Evolutionary conservation across 345 rosid species (phyloP).

Genomic region (Hirschfeldia incana): DNA sequence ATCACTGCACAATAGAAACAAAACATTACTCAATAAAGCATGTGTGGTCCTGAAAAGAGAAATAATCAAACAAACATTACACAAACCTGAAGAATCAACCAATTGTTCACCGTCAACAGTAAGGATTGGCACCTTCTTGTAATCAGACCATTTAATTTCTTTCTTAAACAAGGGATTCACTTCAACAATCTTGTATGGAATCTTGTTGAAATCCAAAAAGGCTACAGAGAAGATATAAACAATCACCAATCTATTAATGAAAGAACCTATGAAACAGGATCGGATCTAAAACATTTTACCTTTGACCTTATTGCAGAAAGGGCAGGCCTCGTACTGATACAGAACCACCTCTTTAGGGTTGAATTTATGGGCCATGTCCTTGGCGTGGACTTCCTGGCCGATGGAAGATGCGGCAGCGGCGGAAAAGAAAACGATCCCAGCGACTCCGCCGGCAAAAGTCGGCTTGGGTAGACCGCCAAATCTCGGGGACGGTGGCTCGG

Average conservation of each 20-base stretch:
- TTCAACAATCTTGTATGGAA: slow-evolving; percentile 91
- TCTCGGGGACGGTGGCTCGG: slow-evolving; percentile 37
- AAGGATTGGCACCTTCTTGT: slow-evolving; percentile 90
- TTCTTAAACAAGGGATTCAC: slow-evolving; percentile 87
- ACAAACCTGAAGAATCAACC: slow-evolving; percentile 90
- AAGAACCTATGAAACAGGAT: neutral
- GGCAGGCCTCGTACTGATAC: slow-evolving; percentile 96
- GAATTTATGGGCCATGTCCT: slow-evolving; percentile 58
- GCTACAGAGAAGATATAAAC: slow-evolving; percentile 44
- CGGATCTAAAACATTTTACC: slow-evolving; percentile 45
- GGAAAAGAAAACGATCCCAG: slow-evolving; percentile 55
- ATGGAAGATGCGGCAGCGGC: slow-evolving; percentile 51
- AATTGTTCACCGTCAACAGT: slow-evolving; percentile 76
- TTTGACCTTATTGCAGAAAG: slow-evolving; percentile 95
- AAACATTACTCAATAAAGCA: neutral
- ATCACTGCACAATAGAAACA: slow-evolving; percentile 55
- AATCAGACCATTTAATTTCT: slow-evolving; percentile 95
- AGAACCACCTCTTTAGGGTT: slow-evolving; percentile 69
- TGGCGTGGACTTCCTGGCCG: slow-evolving; percentile 60
- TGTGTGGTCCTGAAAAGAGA: neutral
- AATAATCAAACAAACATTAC: no score
- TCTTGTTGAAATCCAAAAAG: slow-evolving; percentile 77
- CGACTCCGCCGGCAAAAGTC: slow-evolving; percentile 43
- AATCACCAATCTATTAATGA: neutral
- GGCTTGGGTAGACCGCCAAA: slow-evolving; percentile 39